phyloP scores from a whole-genome alignment of 306 rosid genomes.

The Quercus robur region DNA sequence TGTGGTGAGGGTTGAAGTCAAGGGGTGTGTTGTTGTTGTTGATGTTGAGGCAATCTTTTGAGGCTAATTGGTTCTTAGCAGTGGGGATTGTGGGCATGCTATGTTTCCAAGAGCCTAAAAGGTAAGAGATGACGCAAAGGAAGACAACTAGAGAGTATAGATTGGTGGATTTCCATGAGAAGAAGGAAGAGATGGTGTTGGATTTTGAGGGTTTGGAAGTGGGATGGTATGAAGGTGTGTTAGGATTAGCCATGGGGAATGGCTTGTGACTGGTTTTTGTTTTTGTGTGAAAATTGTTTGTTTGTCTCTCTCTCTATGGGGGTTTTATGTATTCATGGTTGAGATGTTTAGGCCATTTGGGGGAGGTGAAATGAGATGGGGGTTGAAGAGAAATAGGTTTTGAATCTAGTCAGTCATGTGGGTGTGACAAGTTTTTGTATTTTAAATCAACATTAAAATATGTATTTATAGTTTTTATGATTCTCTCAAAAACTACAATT shows the following conservation, averaged over 20 bases:
- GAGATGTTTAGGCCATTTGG: not conserved
- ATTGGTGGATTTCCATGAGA: slow-evolving; percentile 42
- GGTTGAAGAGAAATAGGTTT: not conserved
- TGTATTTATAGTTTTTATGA: too few species aligned
- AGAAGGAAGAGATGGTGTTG: not conserved
- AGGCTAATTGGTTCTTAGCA: slow-evolving; percentile 13
- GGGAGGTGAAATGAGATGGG: not conserved
- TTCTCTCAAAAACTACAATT: too few species aligned
- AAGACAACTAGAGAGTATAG: slow-evolving; percentile 43
- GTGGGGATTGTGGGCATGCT: not conserved
- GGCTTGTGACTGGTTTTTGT: not conserved
- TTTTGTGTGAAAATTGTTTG: not conserved
- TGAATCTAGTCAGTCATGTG: not conserved
- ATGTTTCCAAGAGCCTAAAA: slow-evolving; percentile 48
- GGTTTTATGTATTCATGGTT: not conserved
- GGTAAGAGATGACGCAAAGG: slow-evolving; percentile 58
- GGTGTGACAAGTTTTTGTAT: not conserved
- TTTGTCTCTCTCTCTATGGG: too few species aligned
- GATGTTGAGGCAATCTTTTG: not conserved
- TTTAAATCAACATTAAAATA: not conserved
- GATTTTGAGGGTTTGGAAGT: slow-evolving; percentile 45
- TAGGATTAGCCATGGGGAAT: slow-evolving; percentile 17
- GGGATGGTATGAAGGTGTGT: slow-evolving; percentile 38
- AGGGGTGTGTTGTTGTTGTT: not conserved
- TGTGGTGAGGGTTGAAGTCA: slow-evolving; percentile 53